Percentiles rank a stretch among this genome's conserved stretches.
phyloP scores from a whole-genome alignment of 352 stramenopile species.

The Phytophthora multivora region DNA sequence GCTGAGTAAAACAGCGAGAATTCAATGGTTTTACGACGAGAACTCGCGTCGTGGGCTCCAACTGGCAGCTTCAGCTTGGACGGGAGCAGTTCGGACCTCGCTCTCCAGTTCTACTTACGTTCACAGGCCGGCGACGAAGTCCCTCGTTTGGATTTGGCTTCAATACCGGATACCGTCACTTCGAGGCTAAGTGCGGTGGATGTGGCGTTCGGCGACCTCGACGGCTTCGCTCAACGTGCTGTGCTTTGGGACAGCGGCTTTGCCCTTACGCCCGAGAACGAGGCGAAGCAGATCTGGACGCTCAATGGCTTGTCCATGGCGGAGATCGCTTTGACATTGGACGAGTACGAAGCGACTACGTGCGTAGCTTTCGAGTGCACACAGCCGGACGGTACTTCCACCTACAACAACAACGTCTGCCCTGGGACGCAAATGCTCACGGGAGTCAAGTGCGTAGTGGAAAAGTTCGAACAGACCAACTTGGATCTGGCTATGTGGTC shows the following conservation, averaged over 20 bases:
- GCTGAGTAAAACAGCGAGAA: neutral
- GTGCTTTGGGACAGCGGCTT: constrained; percentile 67
- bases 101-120: constrained; percentile 33
- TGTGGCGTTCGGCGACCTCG: constrained; percentile 28
- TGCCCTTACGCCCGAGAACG: constrained; percentile 15
- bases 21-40: constrained; percentile 2
- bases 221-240: constrained; percentile 48
- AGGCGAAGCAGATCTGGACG: constrained; percentile 37
- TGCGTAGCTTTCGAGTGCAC: constrained; percentile 27
- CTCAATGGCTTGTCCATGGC: constrained; percentile 35
- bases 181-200: constrained; percentile 22
- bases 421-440: constrained; percentile 27
- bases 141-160: constrained; percentile 8
- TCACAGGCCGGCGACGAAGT: constrained; percentile 14
- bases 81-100: constrained; percentile 40
- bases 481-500: constrained; percentile 33
- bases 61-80: constrained; percentile 26
- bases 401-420: constrained; percentile 26
- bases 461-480: constrained; percentile 16
- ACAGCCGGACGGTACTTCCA: constrained; percentile 9
- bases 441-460: constrained; percentile 32
- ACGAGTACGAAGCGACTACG: constrained; percentile 21
- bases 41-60: constrained; percentile 20
- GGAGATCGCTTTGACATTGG: constrained; percentile 27
- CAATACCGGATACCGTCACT: constrained; percentile 25